Percentiles rank a stretch among this genome's conserved stretches.
Evolutionary conservation across 805 yeast genomes (phyloP).

Genomic region (Candida morakotiae): DNA sequence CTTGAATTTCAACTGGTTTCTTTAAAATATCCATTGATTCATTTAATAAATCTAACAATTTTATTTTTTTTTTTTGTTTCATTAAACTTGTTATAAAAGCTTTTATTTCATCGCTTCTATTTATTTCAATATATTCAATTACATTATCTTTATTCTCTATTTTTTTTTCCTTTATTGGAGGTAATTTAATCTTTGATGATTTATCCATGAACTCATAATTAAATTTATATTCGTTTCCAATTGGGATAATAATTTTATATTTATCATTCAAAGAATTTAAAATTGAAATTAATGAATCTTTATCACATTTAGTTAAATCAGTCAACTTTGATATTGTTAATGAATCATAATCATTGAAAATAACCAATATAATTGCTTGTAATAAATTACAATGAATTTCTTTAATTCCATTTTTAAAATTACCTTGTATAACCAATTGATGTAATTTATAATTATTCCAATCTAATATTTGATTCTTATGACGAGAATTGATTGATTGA

Average conservation of each 20-base stretch:
- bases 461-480: constrained; percentile 26
- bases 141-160: neutral
- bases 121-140: constrained; percentile 11
- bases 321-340: constrained; percentile 19
- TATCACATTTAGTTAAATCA: constrained; percentile 27
- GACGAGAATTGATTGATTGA: constrained; percentile 15
- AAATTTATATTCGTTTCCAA: constrained; percentile 12
- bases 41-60: constrained; percentile 26
- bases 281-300: constrained; percentile 23
- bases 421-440: constrained; percentile 29
- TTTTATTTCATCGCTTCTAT: constrained; percentile 26
- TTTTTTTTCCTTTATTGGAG: constrained; percentile 15
- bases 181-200: constrained; percentile 22
- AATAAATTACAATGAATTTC: constrained; percentile 37
- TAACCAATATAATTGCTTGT: constrained; percentile 38
- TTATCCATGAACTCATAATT: constrained; percentile 27
- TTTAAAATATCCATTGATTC: constrained; percentile 16
- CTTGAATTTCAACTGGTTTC: constrained; percentile 23
- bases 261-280: constrained; percentile 29
- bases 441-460: constrained; percentile 43
- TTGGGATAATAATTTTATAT: constrained; percentile 17
- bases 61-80: constrained; percentile 23
- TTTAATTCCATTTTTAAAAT: constrained; percentile 27
- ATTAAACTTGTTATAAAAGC: constrained; percentile 25
- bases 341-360: constrained; percentile 28